Evolutionary conservation across 2,329 filamentous ascomycete genomes (phyloP).

Genomic region (Herpotrichia juniperi): DNA sequence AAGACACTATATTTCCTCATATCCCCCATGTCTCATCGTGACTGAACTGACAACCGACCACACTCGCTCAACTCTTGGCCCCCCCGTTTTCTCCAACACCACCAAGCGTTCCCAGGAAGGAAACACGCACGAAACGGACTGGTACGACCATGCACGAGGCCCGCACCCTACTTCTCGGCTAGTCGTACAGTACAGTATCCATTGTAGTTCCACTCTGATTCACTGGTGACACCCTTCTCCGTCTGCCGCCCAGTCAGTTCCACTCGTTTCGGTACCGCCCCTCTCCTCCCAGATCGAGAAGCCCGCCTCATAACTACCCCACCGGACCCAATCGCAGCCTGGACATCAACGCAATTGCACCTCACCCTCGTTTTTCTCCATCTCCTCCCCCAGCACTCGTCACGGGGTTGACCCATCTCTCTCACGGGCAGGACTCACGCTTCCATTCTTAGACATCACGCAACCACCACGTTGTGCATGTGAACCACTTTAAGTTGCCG

Average conservation of each 20-base stretch:
- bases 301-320: slow-evolving; percentile 25
- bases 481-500: slow-evolving; percentile 18
- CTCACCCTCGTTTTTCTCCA: not conserved
- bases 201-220: slow-evolving; percentile 24
- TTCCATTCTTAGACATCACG: slow-evolving; percentile 22
- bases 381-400: slow-evolving; percentile 23
- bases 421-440: slow-evolving; percentile 13
- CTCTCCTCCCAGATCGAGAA: slow-evolving; percentile 18
- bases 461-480: slow-evolving; percentile 23
- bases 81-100: slow-evolving; percentile 17
- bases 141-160: slow-evolving; percentile 34
- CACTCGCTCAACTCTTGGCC: not conserved
- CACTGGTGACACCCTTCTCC: slow-evolving; percentile 35
- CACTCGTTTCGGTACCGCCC: slow-evolving; percentile 40
- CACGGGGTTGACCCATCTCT: slow-evolving; percentile 18
- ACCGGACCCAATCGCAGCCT: slow-evolving; percentile 21
- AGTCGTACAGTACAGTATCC: slow-evolving; percentile 8
- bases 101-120: slow-evolving; percentile 14
- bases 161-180: slow-evolving; percentile 19
- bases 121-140: slow-evolving; percentile 16
- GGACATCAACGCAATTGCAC: slow-evolving; percentile 1
- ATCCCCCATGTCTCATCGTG: slow-evolving; percentile 5
- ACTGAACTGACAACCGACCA: not conserved
- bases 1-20: slow-evolving; percentile 36
- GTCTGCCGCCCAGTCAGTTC: slow-evolving; percentile 22